Percentiles rank a stretch among this genome's conserved stretches.
Conservation (phyloP, 345 rosid species). For the Salix viminalis region DNA sequence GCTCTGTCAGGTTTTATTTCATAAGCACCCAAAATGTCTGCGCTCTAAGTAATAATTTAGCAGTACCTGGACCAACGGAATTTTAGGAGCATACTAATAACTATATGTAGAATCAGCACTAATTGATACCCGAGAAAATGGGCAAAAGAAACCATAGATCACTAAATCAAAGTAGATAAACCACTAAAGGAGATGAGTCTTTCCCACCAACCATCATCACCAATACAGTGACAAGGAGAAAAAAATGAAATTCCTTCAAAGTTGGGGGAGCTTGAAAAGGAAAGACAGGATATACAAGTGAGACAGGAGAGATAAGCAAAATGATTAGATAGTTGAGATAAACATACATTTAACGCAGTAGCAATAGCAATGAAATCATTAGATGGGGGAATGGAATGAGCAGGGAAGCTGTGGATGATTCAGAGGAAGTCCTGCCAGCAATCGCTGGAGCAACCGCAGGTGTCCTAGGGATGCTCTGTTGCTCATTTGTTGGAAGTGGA, state of each 20-base stretch:
- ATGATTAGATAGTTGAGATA: neutral
- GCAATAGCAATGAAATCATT: slow-evolving; percentile 8
- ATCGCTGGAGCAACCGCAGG: slow-evolving; percentile 24
- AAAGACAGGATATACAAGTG: slow-evolving; percentile 20
- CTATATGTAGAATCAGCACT: no score
- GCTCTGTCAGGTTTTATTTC: no score
- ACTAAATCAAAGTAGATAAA: no score
- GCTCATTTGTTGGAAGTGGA: slow-evolving; percentile 33
- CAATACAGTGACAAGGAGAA: slow-evolving; percentile 1
- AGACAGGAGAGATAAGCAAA: neutral
- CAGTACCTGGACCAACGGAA: no score
- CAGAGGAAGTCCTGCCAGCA: slow-evolving; percentile 15
- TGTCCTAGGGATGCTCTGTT: slow-evolving; percentile 19
- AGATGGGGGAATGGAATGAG: slow-evolving; percentile 4
- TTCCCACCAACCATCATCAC: slow-evolving; percentile 6
- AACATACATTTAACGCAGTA: neutral
- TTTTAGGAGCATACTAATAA: no score
- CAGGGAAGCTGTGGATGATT: slow-evolving; percentile 14
- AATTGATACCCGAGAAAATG: no score
- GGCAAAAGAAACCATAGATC: no score
- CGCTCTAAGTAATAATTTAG: no score
- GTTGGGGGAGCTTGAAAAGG: slow-evolving; percentile 7
- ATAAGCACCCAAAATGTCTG: no score
- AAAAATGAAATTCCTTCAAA: neutral
- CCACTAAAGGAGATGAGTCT: neutral